Conservation (phyloP, 345 rosid genomes). For the Aurinia saxatilis region DNA sequence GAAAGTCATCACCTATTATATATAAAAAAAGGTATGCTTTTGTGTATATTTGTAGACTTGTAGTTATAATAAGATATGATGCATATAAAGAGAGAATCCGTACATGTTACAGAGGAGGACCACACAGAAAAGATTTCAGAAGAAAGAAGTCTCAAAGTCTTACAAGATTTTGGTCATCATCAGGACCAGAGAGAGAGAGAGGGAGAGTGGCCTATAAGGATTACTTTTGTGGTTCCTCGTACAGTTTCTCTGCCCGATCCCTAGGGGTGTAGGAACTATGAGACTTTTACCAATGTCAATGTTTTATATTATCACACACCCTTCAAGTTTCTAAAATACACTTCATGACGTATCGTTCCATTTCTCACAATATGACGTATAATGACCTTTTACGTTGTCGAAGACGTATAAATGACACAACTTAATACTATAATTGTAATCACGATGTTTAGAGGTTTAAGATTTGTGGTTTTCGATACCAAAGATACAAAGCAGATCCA, state of each 20-base stretch:
- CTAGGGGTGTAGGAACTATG: slow-evolving; percentile 3
- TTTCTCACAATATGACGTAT: no score
- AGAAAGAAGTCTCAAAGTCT: slow-evolving; percentile 5
- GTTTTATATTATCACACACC: background rate
- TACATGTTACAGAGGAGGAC: slow-evolving; percentile 27
- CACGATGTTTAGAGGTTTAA: background rate
- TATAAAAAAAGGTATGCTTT: no score
- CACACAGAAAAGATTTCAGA: slow-evolving; percentile 8
- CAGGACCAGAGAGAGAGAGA: slow-evolving; percentile 18
- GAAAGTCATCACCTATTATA: no score
- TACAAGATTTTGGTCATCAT: slow-evolving; percentile 12
- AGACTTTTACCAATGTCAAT: slow-evolving; percentile 17
- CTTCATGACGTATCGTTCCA: slow-evolving; percentile 1
- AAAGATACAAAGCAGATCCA: no score
- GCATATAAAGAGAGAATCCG: background rate
- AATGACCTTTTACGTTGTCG: no score
- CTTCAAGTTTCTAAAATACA: background rate
- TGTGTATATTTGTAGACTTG: no score
- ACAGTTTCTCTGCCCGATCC: slow-evolving; percentile 18
- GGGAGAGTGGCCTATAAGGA: background rate
- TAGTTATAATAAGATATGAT: no score
- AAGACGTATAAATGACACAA: no score
- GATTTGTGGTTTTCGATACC: background rate
- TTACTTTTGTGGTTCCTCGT: slow-evolving; percentile 19
- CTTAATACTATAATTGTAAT: no score